Evolutionary conservation across 2,329 filamentous ascomycete species (phyloP).

Genomic region (Colletotrichum endophyticum): DNA sequence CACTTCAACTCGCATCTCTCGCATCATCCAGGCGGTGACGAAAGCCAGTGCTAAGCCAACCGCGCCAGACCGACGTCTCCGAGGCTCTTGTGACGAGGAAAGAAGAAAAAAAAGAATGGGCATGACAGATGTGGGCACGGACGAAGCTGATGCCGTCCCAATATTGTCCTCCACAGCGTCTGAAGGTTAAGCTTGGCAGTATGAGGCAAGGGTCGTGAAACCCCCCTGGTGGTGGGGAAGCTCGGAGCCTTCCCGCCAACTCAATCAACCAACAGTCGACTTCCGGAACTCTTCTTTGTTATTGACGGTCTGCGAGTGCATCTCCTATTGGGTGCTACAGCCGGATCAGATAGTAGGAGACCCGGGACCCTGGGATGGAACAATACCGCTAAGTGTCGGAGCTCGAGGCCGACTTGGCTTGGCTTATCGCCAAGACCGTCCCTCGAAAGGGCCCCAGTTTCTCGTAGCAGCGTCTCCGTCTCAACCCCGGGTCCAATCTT

Average conservation of each 20-base stretch:
- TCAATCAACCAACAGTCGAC: background rate
- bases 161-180: background rate
- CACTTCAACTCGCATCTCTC: background rate
- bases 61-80: background rate
- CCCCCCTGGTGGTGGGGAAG: constrained; percentile 3
- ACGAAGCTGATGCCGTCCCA: constrained; percentile 1
- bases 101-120: background rate
- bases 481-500: background rate
- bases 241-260: constrained; percentile 9
- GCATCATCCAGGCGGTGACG: background rate
- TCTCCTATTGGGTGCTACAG: background rate
- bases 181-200: constrained; percentile 19
- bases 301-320: background rate
- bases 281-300: background rate
- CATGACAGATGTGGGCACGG: constrained; percentile 9
- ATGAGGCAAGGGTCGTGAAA: constrained; percentile 20
- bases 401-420: background rate
- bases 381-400: background rate
- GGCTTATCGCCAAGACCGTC: background rate
- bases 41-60: background rate
- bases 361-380: background rate
- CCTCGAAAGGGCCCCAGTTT: background rate
- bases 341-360: background rate
- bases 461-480: background rate
- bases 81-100: background rate